These are phyloP conservation scores for Colletotrichum viniferum DNA, from an alignment of 2,329 filamentous ascomycete genomes.

Conservation along the genomic window DNA sequence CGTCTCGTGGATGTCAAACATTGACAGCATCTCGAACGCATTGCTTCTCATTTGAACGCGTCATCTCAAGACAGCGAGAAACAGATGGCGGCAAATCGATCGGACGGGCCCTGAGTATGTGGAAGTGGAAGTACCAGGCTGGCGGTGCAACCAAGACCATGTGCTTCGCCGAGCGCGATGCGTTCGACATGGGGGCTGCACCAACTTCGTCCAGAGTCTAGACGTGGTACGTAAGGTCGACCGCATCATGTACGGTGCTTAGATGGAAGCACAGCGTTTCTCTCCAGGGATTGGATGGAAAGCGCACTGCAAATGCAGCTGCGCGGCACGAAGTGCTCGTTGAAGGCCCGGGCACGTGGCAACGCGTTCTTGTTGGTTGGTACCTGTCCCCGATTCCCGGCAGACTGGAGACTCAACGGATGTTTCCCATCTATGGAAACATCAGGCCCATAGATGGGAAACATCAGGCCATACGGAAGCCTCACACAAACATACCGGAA, in stretches of 20 bases:
- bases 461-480: conserved; percentile 10
- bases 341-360: neutral
- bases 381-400: neutral
- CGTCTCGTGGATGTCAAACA: neutral
- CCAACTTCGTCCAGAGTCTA: neutral
- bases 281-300: neutral
- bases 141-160: neutral
- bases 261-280: neutral
- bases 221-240: neutral
- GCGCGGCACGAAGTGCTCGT: neutral
- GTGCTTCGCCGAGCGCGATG: conserved; percentile 4
- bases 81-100: neutral
- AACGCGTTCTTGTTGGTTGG: neutral
- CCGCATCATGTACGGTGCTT: neutral
- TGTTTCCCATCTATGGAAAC: neutral
- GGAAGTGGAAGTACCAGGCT: neutral
- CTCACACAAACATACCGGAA: neutral
- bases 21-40: neutral
- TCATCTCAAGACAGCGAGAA: neutral
- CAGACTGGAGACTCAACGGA: conserved; percentile 4
- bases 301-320: neutral
- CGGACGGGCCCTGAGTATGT: neutral
- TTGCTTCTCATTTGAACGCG: neutral
- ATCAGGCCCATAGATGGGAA: conserved; percentile 14
- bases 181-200: neutral